phyloP scores from a whole-genome alignment of 805 yeast genomes.

The Wickerhamomyces canadensis region DNA sequence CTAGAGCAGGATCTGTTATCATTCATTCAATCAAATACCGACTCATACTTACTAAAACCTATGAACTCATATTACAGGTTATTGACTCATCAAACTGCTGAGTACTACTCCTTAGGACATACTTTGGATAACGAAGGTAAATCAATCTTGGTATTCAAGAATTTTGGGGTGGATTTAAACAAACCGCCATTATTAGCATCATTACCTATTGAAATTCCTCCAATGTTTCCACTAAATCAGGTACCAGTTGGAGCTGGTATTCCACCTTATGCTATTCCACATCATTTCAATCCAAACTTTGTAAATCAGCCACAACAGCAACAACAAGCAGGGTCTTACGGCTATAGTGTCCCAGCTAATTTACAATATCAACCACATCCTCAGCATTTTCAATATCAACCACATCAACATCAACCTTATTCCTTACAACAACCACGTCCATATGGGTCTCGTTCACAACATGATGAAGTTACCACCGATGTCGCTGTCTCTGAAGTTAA shows the following conservation, averaged over 20 bases:
- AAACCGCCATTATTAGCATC: slow-evolving; percentile 14
- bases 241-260: not conserved
- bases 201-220: slow-evolving; percentile 15
- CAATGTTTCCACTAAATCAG: slow-evolving; percentile 12
- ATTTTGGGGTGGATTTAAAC: slow-evolving; percentile 19
- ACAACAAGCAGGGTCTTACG: too few relatives aligned
- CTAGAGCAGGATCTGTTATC: slow-evolving; percentile 42
- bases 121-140: slow-evolving; percentile 43
- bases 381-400: not conserved
- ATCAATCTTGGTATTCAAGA: slow-evolving; percentile 39
- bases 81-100: slow-evolving; percentile 65
- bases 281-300: not conserved
- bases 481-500: too few relatives aligned
- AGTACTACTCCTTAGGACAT: slow-evolving; percentile 59
- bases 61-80: slow-evolving; percentile 67
- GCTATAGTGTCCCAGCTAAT: not conserved
- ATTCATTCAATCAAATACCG: slow-evolving; percentile 38
- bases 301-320: too few relatives aligned
- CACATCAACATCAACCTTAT: not conserved
- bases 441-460: not conserved
- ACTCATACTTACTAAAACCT: slow-evolving; percentile 33
- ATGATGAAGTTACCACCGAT: not conserved
- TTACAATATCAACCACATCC: not conserved
- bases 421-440: not conserved
- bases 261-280: slow-evolving; percentile 1